Conservation (phyloP, 2,329 filamentous ascomycete species). For the Chaetomium sp. region DNA sequence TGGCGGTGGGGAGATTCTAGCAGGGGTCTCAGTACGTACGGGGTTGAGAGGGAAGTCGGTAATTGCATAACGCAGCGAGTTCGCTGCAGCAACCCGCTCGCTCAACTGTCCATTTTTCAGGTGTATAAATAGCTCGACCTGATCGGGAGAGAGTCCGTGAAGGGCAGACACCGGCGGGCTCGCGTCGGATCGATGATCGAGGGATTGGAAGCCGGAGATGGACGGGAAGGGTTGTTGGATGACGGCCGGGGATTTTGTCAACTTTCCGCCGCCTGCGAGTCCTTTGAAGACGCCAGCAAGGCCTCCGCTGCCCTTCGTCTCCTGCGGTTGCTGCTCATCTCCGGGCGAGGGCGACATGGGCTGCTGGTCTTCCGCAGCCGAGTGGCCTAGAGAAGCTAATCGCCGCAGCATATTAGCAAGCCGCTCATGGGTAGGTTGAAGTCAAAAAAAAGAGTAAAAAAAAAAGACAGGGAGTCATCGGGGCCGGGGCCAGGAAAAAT, state of each 20-base stretch:
- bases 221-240: conserved; percentile 45
- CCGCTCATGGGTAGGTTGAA: conserved; percentile 23
- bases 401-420: conserved; percentile 48
- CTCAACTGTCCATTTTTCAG: conserved; percentile 54
- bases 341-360: conserved; percentile 64
- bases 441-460: conserved; percentile 1
- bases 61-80: conserved; percentile 58
- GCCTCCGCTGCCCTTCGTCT: conserved; percentile 58
- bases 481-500: conserved; percentile 13
- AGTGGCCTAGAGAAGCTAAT: conserved; percentile 49
- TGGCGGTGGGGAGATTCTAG: too few species aligned
- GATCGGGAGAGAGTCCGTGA: conserved; percentile 52
- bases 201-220: conserved; percentile 40
- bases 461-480: background rate
- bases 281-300: conserved; percentile 67
- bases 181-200: conserved; percentile 51
- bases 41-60: conserved; percentile 61
- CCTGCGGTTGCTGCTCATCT: conserved; percentile 58
- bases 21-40: conserved; percentile 34
- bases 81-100: conserved; percentile 61
- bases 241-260: conserved; percentile 53
- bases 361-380: conserved; percentile 48
- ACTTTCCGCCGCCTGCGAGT: conserved; percentile 55
- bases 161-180: conserved; percentile 41
- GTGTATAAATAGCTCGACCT: conserved; percentile 57